phyloP scores from a whole-genome alignment of 805 yeast genomes.

The Saccharomycopsis microspora region DNA sequence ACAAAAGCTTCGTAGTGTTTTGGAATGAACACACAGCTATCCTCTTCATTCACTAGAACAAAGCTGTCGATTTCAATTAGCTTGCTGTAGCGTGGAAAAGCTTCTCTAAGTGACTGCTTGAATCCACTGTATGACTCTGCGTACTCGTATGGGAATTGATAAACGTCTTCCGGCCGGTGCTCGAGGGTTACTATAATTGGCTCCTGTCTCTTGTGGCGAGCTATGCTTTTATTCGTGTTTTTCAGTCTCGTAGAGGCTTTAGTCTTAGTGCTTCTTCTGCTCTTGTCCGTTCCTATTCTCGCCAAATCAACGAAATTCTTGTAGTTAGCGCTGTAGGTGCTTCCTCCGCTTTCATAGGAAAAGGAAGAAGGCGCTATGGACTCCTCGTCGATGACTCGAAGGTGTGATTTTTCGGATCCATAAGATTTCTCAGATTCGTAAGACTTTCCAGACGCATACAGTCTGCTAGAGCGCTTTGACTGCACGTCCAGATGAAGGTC shows the following conservation, averaged over 20 bases:
- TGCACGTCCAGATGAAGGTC: neutral
- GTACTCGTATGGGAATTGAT: constrained; percentile 14
- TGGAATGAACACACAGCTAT: constrained; percentile 13
- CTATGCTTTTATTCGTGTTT: neutral
- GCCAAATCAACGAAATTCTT: neutral
- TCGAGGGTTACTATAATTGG: constrained; percentile 12
- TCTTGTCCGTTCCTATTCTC: constrained; percentile 2
- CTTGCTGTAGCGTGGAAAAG: constrained; percentile 10
- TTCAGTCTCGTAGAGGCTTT: neutral
- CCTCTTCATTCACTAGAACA: constrained; percentile 5
- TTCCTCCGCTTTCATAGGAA: neutral
- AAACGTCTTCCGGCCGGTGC: neutral
- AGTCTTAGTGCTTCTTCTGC: neutral
- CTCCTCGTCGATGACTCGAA: too few species aligned
- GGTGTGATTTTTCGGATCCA: too few species aligned
- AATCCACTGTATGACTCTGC: constrained; percentile 10
- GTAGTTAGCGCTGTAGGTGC: neutral
- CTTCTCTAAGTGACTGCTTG: constrained; percentile 10
- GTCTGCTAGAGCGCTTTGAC: too few species aligned
- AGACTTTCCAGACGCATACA: too few species aligned
- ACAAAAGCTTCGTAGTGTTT: constrained; percentile 11
- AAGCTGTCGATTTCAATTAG: constrained; percentile 5
- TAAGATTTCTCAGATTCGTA: too few species aligned
- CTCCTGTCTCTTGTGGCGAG: neutral
- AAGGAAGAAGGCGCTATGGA: neutral